phyloP scores from a whole-genome alignment of 1,284 basidiomycete species.

The Fomitopsis palustris region DNA sequence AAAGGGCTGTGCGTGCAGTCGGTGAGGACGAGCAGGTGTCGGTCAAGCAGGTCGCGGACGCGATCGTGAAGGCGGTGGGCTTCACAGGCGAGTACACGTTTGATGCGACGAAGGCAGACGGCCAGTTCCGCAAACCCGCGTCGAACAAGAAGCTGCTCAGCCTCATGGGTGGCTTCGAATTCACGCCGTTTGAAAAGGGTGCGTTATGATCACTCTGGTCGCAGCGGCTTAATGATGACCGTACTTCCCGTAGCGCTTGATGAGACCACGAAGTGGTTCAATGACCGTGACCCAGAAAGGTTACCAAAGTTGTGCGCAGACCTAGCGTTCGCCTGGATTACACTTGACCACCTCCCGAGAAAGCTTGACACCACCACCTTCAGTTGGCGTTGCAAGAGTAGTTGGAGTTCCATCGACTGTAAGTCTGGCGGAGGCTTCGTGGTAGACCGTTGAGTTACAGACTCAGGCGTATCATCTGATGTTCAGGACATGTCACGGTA shows the following conservation, averaged over 20 bases:
- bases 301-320: too few relatives aligned
- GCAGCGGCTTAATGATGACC: not conserved
- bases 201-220: constrained; percentile 15
- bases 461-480: too few relatives aligned
- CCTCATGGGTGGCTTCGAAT: constrained; percentile 73
- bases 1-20: constrained; percentile 40
- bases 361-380: too few relatives aligned
- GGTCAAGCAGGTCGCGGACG: constrained; percentile 81
- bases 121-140: constrained; percentile 90
- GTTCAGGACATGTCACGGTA: too few relatives aligned
- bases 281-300: too few relatives aligned
- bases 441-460: too few relatives aligned
- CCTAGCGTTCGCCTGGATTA: too few relatives aligned
- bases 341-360: too few relatives aligned
- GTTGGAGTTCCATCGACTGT: too few relatives aligned
- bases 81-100: constrained; percentile 75
- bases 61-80: constrained; percentile 76
- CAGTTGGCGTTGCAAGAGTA: too few relatives aligned
- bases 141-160: constrained; percentile 80
- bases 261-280: constrained; percentile 22
- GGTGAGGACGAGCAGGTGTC: constrained; percentile 89
- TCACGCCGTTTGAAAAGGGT: constrained; percentile 84
- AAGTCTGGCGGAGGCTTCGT: too few relatives aligned
- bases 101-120: constrained; percentile 70
- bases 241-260: constrained; percentile 16